Conservation (phyloP, 2,329 filamentous ascomycete genomes). For the Ilyonectria destructans region DNA sequence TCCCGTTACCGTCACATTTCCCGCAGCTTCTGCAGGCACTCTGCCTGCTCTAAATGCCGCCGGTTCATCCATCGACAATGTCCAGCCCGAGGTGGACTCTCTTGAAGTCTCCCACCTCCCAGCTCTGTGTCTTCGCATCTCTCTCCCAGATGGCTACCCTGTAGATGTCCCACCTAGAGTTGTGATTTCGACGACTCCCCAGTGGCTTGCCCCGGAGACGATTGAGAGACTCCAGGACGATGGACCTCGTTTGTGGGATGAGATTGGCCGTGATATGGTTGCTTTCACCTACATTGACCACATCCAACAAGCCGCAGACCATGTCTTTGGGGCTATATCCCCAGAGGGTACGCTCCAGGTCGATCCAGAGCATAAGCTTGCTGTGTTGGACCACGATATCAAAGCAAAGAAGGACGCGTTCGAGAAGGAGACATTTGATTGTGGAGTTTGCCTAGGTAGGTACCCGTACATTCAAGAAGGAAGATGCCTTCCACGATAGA, state of each 20-base stretch:
- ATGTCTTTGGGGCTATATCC: conserved; percentile 73
- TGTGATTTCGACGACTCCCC: conserved; percentile 67
- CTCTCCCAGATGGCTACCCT: conserved; percentile 74
- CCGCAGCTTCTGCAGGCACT: conserved; percentile 57
- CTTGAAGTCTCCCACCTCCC: conserved; percentile 72
- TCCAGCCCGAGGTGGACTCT: conserved; percentile 57
- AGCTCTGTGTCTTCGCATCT: conserved; percentile 68
- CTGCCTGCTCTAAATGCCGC: conserved; percentile 33
- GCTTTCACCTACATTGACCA: conserved; percentile 77
- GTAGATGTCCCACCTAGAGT: conserved; percentile 66
- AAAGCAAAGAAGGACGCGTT: conserved; percentile 83
- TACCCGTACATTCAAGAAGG: neutral
- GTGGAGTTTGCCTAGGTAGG: conserved; percentile 84
- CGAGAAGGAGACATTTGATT: conserved; percentile 88
- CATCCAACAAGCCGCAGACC: conserved; percentile 71
- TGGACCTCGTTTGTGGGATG: conserved; percentile 72
- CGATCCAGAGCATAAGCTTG: conserved; percentile 74
- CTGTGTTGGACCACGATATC: conserved; percentile 84
- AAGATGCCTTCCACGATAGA: neutral
- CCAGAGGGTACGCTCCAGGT: conserved; percentile 67
- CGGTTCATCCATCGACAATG: conserved; percentile 32
- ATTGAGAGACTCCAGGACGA: conserved; percentile 68
- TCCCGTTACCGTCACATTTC: conserved; percentile 72
- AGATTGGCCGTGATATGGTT: conserved; percentile 72
- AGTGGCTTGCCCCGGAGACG: conserved; percentile 69